Evolutionary conservation across 2,329 filamentous ascomycete genomes (phyloP).

Genomic region (Ceratocystis diversiconidia): DNA sequence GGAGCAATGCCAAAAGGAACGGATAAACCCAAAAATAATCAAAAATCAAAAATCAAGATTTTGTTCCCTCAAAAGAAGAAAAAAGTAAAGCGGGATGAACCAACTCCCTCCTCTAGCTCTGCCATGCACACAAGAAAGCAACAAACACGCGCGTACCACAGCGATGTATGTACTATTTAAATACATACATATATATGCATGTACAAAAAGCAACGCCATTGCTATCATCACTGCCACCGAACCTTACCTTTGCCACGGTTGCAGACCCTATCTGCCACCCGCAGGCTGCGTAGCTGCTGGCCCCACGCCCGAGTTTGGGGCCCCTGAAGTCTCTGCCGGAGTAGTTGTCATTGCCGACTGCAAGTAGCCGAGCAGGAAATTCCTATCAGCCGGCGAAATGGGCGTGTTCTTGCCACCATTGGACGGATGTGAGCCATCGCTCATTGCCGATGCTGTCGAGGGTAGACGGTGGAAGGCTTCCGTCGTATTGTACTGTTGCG

Average conservation of each 20-base stretch:
- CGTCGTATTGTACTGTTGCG: neutral
- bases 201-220: neutral
- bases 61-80: neutral
- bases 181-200: neutral
- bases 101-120: too few species aligned
- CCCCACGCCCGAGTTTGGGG: constrained; percentile 19
- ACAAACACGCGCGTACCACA: neutral
- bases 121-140: neutral
- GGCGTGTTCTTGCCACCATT: constrained; percentile 33
- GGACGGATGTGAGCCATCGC: constrained; percentile 27
- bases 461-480: constrained; percentile 27
- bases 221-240: neutral
- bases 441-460: constrained; percentile 31
- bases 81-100: neutral
- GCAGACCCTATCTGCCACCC: constrained; percentile 3
- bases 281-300: neutral
- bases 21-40: neutral
- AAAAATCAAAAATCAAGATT: neutral
- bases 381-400: constrained; percentile 57
- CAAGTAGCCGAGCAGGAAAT: constrained; percentile 63
- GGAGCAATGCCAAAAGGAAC: neutral
- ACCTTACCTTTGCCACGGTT: neutral
- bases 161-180: neutral
- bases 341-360: constrained; percentile 35
- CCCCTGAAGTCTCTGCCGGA: neutral